Evolutionary conservation across 2,329 filamentous ascomycete species (phyloP).

Genomic region (Apiospora hydei): DNA sequence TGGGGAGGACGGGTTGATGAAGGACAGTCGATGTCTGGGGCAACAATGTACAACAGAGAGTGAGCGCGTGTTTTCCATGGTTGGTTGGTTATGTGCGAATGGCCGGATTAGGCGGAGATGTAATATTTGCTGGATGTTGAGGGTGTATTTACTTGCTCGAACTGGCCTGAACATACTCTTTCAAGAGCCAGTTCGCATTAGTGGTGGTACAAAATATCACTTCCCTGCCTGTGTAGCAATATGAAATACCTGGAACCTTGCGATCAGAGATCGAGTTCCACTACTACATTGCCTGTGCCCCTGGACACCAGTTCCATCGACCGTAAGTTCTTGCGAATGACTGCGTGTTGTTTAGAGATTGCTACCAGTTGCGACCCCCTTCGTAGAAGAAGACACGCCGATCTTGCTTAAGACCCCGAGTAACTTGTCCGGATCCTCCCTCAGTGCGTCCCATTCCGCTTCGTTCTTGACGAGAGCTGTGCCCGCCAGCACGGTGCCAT

Average conservation of each 20-base stretch:
- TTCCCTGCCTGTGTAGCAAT: background rate
- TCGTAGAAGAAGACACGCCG: conserved; percentile 40
- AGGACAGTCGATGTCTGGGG: background rate
- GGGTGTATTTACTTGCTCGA: background rate
- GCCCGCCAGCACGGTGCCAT: conserved; percentile 69
- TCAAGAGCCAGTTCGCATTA: background rate
- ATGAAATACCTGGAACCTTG: background rate
- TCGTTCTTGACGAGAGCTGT: conserved; percentile 68
- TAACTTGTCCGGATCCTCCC: conserved; percentile 48
- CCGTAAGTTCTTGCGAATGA: no score
- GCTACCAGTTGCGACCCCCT: background rate
- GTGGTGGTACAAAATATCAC: background rate
- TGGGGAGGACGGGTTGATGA: background rate
- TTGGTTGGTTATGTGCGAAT: background rate
- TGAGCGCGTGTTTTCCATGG: background rate
- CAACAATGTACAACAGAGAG: conserved; percentile 13
- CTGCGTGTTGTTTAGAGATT: background rate
- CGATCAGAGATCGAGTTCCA: background rate
- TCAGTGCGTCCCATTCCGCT: conserved; percentile 63
- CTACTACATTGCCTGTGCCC: background rate
- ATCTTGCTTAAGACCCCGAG: conserved; percentile 50
- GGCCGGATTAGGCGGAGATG: background rate
- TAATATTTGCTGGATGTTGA: background rate
- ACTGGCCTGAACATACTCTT: background rate
- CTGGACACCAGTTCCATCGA: background rate